Base-by-base conservation (phyloP, 2,329 filamentous ascomycete species). In the Periconia digitata region DNA sequence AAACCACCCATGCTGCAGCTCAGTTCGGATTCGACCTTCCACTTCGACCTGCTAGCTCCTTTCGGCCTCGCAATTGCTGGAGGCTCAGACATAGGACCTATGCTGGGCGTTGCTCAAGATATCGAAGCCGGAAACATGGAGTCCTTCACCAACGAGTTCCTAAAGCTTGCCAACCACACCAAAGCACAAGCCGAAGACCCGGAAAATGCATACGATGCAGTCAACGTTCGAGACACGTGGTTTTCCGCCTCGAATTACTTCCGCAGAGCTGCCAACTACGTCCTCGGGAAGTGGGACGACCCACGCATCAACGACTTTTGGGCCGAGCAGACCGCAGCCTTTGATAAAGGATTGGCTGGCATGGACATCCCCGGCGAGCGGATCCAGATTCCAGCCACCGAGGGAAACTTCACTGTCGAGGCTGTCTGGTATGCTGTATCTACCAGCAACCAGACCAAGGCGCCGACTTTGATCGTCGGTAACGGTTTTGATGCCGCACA, bases 61-160 rank as follows among this genome's bases (percentile, higher is more conserved):
- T 18, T 44, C 8, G 29, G 42, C 15, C 10, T 18, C 3, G 35
- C 20, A 7, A 44, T 44, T 34, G 35, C 21, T 23, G 46, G 36
- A n/a, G 69, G 69, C 23, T 48, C 65, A 13, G 64, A 71, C 20
- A 58, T 70, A 0, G 64, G 61, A 20, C 66, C 73, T 15, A 60
- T 74, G 0, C 58, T 75, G 3, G 58, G 58, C 16, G 60, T 58
- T 20, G 66, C 66, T 8, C 49, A 47, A 2, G 47, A 58, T 43
- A 61, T 69, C 38, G 47, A 53, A 3, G 49, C 64, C 6, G 58
- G 61, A 8, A 52, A 63, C 44, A 56, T 51, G 20, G n/a, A 58
- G 61, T 16, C 54, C 49, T 65, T 51, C 40, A 58, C 57, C 40
- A 34, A 21, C 8, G 59, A 57, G 21, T 67, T 63, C 45, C 51